Evolutionary conservation across 2,329 filamentous ascomycete species (phyloP), one percentile per base, ranked within the genome.

Genomic region (Cephalotrichum gorgonifer): DNA sequence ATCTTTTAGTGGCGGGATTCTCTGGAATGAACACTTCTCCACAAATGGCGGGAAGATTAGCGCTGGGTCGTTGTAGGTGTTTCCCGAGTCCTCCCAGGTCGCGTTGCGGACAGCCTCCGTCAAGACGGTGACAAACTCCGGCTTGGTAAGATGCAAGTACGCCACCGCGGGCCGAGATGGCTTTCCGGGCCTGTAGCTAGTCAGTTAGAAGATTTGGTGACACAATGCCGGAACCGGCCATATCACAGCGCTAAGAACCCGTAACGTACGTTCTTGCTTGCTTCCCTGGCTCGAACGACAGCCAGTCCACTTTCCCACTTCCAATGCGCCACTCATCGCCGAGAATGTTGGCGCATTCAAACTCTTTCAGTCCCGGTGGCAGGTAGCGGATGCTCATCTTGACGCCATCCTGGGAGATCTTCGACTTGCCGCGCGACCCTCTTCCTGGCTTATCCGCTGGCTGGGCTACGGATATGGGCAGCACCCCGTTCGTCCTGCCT

Each of bases 371-470:
- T 8, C 85, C 88, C 1, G 93, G 90, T 9, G 93, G 88, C 4
- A 98, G 76, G 50, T 91, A 79, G 47, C 94, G 82, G 49, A 96
- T 74, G 23, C 94, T 74, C 12, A 95, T 75, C 71, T 97, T 97
- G 59, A 94, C 77, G 51, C 87, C 85, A 50, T 81, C 76, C 17
- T 44, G 48, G 17, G 48, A 31, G 12, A 30, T 28, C 28, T 50
- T 50, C 20, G 42, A 20, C 17, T 44, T 50, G 9, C 44, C 22
- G 15, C 44, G 20, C 12, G 41, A 43, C 27, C 12, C 5, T 30
- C 38, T 47, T 28, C 14, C 12, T 14, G 44, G 11, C 43, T 50
- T 50, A n/a, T 45, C 48, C 9, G 15, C 48, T 35, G 45, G 48
- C 39, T 72, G 69, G 22, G 69, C 63, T 9, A 67, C 65, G 41